Base-by-base conservation (phyloP, 495 filamentous ascomycete genomes). In the Xylaria flabelliformis region DNA sequence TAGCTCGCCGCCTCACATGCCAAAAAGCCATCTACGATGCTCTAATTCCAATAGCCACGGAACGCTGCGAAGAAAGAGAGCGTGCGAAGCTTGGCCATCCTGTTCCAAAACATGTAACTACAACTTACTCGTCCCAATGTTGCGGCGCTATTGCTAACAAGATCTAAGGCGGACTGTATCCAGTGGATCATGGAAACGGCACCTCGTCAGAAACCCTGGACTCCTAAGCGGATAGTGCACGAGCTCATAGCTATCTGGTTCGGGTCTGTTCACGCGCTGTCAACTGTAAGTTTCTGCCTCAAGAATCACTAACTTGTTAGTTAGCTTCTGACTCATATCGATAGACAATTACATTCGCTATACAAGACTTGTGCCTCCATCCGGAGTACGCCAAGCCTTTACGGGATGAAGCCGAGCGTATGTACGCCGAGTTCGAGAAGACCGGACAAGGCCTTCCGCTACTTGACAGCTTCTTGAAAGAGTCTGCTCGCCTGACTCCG, bases 381-480 rank as follows among this genome's bases (percentile, higher is more conserved):
- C 75, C 78, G 9, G 75, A 82, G 44, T 80, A 78, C 61, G 19
- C 72, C 4, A 67, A 76, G 15, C 76, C 75, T 21, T 59, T 81
- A 19, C 15, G 66, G 17, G 19, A 58, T 7, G 66, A 69, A 32
- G 29, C 41, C 1, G 7, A 46, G 2, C 19, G 17, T 4, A 4
- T 6, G 4, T 46, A 48, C 17, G n/a, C 13, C 9, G 21, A 44
- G 17, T 67, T 67, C 13, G 13, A 53, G 39, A 19, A 32, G n/a
- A 39, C 24, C 7, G 32, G 10, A 32, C n/a, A 41, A 70, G 79
- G 69, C 62, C 3, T 75, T 76, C 76, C 79, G 0, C 74, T 83
- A 0, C 68, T 83, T 0, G 81, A 83, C 68, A 81, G 80, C 66
- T 83, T 83, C 67, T 75, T 83, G 17, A 82, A 81, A 48, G 81